Evolutionary conservation across 805 yeast genomes (phyloP), one percentile per base, ranked within the genome.

Genomic region (Saccharomyces kudriavzevii): DNA sequence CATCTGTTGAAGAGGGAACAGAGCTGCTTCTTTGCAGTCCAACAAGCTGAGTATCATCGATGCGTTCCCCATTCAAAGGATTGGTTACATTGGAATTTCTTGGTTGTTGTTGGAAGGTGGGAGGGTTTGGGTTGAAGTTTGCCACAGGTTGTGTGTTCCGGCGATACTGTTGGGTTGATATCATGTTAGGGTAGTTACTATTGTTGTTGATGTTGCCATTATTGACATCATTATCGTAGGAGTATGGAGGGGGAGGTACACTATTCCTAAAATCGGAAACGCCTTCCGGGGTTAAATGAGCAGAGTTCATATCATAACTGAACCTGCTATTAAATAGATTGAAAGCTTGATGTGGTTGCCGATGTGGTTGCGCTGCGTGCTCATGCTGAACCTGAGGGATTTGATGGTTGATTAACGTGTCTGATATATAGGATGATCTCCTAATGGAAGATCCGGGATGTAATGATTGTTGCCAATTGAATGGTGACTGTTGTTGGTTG

Each of bases 381-480:
- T 35, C 17, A 8, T 35, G 43, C 22, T 17, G 43, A 35, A 17
- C 24, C 11, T 13, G 24, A 35, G 43, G 43, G 13, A 35, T 45
- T 31, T 64, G 62, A 11, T 63, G 55, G 51, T 69, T 70, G 26
- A 83, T 78, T 54, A 80, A 74, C 2, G 78, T 71, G 62, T 84
- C 92, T 1, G 90, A 87, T 11, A 89, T 83, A 64, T 82, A 85
- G 52, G 85, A 79, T 13, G 91, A 89, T 68, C 94, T 77, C 68
- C 94, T 76, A 10, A 86, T 80, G 46, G 83, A 46, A 35, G 48
- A 14, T 14, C 22, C 29, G 2, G 48, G 48, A 22, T 25, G 48
- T 22, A 49, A 57, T n/a, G 51, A 52, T 40, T 58, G 54, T 40
- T 54, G 54, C 43, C 24, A 25, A n/a, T 24, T 14, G 11, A n/a